Base-by-base conservation (phyloP, 208 protist genomes). In the Wallacemonas sp. region DNA sequence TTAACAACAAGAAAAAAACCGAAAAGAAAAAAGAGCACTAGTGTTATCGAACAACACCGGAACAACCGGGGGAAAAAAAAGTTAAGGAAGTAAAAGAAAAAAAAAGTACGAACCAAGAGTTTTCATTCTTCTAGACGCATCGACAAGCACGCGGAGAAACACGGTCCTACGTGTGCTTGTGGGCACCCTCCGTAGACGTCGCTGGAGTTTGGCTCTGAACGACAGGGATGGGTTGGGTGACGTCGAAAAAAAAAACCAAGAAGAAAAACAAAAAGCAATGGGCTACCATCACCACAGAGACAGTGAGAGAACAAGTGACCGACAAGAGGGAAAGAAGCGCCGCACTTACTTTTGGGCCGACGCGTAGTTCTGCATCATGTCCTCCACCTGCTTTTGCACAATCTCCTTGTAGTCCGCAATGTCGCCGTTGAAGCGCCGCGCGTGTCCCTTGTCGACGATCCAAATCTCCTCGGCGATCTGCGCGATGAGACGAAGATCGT, bases 381-480 rank as follows among this genome's bases (percentile, higher is more conserved):
- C 82, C 45, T 82, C 65, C 67, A 93, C 86, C 76, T 94, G 83
- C 20, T 84, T 23, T 74, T 95, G 86, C 61, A 97, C 89, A 57
- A 93, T 82, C 69, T 97, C 91, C 86, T 96, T 97, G 76, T 97
- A 97, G 67, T 92, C 91, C 0, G 89, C 90, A 77, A 97, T 97
- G 48, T 95, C 89, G 22, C 91, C 93, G 32, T 94, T 77, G 70
- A 94, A 97, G 50, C 81, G 78, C 67, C 84, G 79, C 29, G 92
- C 89, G 50, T 89, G 42, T 12, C 88, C 88, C 67, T 97, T 87
- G 63, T 97, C 90, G 32, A 97, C 97, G 61, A 99, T 90, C 97
- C 97, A 99, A 73, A 99, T 98, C 55, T 98, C 94, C 42, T 98
- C 79, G 1, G 95, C 95, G 25, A 99, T 97, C 31, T 95, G 84